A percentile compares a stretch with the other conserved stretches of the same genome.
Conservation (phyloP, 495 filamentous ascomycete genomes). For the Penicillium diatomitis region DNA sequence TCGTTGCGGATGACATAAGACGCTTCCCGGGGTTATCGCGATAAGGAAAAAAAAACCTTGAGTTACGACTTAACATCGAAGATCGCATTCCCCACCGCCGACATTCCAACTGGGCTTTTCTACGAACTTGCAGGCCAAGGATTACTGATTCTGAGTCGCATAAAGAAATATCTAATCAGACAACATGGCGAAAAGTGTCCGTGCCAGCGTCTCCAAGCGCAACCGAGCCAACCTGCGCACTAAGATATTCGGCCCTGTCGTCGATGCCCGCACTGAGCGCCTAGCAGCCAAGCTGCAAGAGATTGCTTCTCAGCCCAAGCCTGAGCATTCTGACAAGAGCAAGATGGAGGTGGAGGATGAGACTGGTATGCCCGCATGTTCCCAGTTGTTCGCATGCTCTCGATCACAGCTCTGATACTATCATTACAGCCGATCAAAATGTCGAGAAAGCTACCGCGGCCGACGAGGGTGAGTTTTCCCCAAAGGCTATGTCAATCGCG, state of each 20-base stretch:
- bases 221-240: slow-evolving; percentile 69
- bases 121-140: too few relatives aligned
- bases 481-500: background rate
- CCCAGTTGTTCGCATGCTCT: background rate
- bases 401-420: background rate
- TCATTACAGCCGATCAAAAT: slow-evolving; percentile 10
- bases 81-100: background rate
- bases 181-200: slow-evolving; percentile 71
- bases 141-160: background rate
- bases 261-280: slow-evolving; percentile 63
- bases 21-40: slow-evolving; percentile 10
- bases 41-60: slow-evolving; percentile 15
- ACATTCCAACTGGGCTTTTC: background rate
- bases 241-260: slow-evolving; percentile 70
- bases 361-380: slow-evolving; percentile 18
- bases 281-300: slow-evolving; percentile 74
- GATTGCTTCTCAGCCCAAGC: slow-evolving; percentile 56
- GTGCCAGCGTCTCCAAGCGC: slow-evolving; percentile 64
- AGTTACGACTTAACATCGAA: slow-evolving; percentile 1
- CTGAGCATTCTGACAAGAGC: slow-evolving; percentile 15
- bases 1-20: slow-evolving; percentile 35
- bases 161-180: background rate
- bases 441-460: slow-evolving; percentile 9
- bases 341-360: slow-evolving; percentile 13
- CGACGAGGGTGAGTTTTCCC: slow-evolving; percentile 17